These are phyloP conservation scores for Stephania japonica DNA, from an alignment of 164 flowering plant species.

Conservation along the genomic window DNA sequence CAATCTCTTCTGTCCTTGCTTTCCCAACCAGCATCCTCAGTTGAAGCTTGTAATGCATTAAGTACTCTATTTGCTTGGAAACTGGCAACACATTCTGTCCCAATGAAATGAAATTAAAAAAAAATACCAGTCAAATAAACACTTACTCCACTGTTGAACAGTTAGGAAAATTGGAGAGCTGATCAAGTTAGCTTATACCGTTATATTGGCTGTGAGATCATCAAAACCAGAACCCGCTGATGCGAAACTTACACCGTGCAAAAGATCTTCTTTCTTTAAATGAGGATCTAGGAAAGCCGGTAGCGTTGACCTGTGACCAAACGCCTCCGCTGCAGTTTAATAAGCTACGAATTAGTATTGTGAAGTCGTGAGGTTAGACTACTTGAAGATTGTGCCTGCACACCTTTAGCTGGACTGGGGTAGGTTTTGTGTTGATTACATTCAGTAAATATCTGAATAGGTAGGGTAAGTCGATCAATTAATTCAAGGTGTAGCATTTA, in stretches of 20 bases:
- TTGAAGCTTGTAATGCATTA: conserved; percentile 45
- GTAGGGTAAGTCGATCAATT: no score
- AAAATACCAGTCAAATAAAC: neutral
- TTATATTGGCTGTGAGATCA: conserved; percentile 50
- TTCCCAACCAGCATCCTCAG: conserved; percentile 34
- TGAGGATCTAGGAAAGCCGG: conserved; percentile 45
- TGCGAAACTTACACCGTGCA: conserved; percentile 70
- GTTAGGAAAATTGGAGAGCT: neutral
- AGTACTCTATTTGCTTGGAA: conserved; percentile 45
- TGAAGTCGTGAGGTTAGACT: no score
- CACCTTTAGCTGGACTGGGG: no score
- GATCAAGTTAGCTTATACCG: conserved; percentile 24
- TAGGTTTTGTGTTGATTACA: no score
- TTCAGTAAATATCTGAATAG: no score
- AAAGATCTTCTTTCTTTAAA: conserved; percentile 26
- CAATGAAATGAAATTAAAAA: neutral
- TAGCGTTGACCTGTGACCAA: conserved; percentile 31
- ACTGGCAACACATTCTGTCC: conserved; percentile 46
- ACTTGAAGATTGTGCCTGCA: no score
- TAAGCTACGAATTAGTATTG: no score
- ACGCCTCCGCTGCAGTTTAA: conserved; percentile 35
- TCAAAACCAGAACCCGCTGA: conserved; percentile 77
- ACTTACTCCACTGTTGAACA: no score
- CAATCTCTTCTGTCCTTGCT: conserved; percentile 25
- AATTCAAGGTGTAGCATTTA: no score